phyloP scores from a whole-genome alignment of 148 eudicot genomes.

The Dianthus caryophyllus region DNA sequence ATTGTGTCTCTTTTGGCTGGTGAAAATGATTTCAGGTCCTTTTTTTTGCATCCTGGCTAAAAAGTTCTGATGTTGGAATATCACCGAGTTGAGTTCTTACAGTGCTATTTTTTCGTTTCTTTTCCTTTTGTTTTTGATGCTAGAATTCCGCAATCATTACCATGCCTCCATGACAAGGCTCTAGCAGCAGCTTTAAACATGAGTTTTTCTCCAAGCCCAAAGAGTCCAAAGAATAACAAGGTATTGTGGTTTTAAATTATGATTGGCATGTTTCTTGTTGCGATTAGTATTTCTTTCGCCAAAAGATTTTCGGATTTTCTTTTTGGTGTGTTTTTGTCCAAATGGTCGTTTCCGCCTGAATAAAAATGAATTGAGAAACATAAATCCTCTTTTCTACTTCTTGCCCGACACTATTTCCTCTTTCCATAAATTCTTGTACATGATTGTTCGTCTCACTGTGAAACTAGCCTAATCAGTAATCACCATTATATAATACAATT shows the following conservation, averaged over 20 bases:
- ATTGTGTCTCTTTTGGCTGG: conserved; percentile 65
- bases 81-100: background rate
- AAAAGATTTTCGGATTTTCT: background rate
- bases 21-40: conserved; percentile 81
- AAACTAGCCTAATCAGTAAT: too few relatives aligned
- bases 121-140: conserved; percentile 2
- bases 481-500: too few relatives aligned
- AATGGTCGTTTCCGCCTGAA: background rate
- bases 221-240: conserved; percentile 50
- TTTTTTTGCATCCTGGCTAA: conserved; percentile 20
- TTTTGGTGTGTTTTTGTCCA: background rate
- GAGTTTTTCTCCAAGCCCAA: conserved; percentile 40
- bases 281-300: background rate
- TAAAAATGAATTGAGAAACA: background rate
- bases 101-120: background rate
- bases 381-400: background rate
- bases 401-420: background rate
- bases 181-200: conserved; percentile 66
- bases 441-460: too few relatives aligned
- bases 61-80: conserved; percentile 7
- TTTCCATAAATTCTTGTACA: too few relatives aligned
- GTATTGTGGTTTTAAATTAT: conserved; percentile 26
- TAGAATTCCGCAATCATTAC: conserved; percentile 74
- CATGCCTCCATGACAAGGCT: conserved; percentile 73
- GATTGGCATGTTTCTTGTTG: background rate